Base-by-base conservation (phyloP, 1,284 basidiomycete species). In the Trametes versicolor region DNA sequence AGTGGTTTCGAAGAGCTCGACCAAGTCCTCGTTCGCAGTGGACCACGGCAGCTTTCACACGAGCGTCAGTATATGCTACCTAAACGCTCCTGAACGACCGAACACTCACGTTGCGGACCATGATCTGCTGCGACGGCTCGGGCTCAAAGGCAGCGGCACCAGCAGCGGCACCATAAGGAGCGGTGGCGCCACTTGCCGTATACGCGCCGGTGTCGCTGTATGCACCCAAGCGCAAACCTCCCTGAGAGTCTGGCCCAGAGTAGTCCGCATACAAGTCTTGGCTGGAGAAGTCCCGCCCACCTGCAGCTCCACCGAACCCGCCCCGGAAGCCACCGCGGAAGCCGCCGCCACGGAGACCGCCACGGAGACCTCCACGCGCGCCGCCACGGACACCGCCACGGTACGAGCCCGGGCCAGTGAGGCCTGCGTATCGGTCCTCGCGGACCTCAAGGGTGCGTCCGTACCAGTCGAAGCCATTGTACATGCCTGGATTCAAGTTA, bases 1-100 rank as follows among this genome's bases (percentile, higher is more conserved):
- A 1, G 96, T 98, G 36, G 97, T 99, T 82, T 98, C 97, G 74
- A 99, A 99, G 36, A 99, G 82, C 80, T 99, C 97, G 27, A 99
- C 97, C 34, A 99, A 82, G 76, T 99, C 97, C 75, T 99, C 97
- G 78, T 99, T 98, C n/a, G 96, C 95, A 39, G 97, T 99, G 19
- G 96, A 98, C 96, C 96, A 99, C 0, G 97, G 97, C 21, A 99
- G 82, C 96, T 98, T 72, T 47, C 29, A 7, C 25, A 39, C 25
- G 21, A 17, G 49, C 50, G 25, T 65, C 63, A 68, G 62, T 12
- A 53, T 36, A 41, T 19, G 25, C 25, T 36, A 10, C 9, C 21
- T 32, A 19, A 32, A 21, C 25, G 29, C 2, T 25, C 49, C 34
- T 17, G 57, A 37, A 37, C 17, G 23, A 37, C 37, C 17, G 23